Evolutionary conservation across 306 rosid genomes (phyloP), one percentile per base, ranked within the genome.

Genomic region (Amphicarpaea edgeworthii): DNA sequence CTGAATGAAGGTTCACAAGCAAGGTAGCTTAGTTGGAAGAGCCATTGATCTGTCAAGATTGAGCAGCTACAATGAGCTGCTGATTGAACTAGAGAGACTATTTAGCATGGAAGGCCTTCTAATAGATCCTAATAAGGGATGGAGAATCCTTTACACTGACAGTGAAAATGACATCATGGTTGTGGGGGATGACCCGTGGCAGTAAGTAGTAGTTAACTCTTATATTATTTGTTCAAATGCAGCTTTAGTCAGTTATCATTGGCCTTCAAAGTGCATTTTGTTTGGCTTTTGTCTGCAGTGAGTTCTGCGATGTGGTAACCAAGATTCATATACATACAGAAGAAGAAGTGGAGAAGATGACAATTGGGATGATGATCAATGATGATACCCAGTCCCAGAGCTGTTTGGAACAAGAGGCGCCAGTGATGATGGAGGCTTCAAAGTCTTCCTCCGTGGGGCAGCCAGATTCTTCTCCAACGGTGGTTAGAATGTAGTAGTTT

Each of bases 321-420:
- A 94, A 94, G 84, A 94, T 94, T 79, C 97, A 92, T 70, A 85
- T 94, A 72, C 72, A 92, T 59, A 90, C 91, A 76, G 87, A 71
- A 85, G 97, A 91, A 85, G 98, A 94, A 85, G 97, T 94, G 74
- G 98, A 90, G 88, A 94, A 92, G 92, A 92, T 94, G 98, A 90
- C 90, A 12, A 59, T 86, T 34, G 96, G 95, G 80, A 77, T 91
- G 80, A 79, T 91, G 85, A 77, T 72, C 46, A 94, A 85, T 72
- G 93, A 94, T 68, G 98, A 92, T 60, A 90, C 87, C 8, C 96
- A 90, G 59, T 88, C 87, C 8, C 96, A 90, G 59, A 94, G 97
- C 80, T 88, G 96, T 86, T 90, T 94, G 85, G 97, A 94, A 62
- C 90, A 94, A n/a, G n/a, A n/a, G 78, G 87, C 93, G 59, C 92